phyloP scores from a whole-genome alignment of 2,329 filamentous ascomycete genomes.

The Akanthomyces dipterigenus region DNA sequence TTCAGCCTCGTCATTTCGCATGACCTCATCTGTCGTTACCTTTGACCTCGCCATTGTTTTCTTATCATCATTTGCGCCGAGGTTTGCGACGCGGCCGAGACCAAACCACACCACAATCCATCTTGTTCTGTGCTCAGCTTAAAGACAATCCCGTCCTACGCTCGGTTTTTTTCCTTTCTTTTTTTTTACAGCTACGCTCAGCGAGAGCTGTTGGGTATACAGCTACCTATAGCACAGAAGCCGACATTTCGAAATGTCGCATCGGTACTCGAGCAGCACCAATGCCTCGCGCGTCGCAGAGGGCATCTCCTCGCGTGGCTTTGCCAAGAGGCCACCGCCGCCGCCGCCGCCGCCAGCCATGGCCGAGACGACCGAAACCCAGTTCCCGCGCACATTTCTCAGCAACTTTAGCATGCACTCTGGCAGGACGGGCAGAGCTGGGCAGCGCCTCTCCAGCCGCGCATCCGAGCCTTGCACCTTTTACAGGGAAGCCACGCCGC shows the following conservation, averaged over 20 bases:
- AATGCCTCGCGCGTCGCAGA: conserved; percentile 4
- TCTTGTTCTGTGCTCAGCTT: background rate
- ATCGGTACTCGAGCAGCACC: conserved; percentile 4
- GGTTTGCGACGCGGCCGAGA: background rate
- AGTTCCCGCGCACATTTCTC: background rate
- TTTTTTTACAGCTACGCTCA: background rate
- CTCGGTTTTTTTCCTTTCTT: background rate
- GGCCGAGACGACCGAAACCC: background rate
- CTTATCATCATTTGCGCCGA: background rate
- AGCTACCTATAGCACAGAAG: background rate
- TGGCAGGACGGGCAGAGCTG: background rate
- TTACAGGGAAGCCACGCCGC: conserved; percentile 33
- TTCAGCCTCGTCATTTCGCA: background rate
- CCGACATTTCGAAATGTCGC: background rate
- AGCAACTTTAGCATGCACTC: background rate
- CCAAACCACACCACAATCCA: background rate
- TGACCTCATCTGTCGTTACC: too few relatives aligned
- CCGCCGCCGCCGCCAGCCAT: background rate
- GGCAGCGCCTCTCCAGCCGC: conserved; percentile 12
- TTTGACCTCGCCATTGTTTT: background rate
- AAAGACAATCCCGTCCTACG: background rate
- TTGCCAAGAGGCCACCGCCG: too few relatives aligned
- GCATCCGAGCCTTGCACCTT: conserved; percentile 27
- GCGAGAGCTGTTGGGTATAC: background rate
- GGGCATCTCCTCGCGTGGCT: background rate